Conservation (phyloP, 2,329 filamentous ascomycete species). For the Lasiodiplodia sp. region DNA sequence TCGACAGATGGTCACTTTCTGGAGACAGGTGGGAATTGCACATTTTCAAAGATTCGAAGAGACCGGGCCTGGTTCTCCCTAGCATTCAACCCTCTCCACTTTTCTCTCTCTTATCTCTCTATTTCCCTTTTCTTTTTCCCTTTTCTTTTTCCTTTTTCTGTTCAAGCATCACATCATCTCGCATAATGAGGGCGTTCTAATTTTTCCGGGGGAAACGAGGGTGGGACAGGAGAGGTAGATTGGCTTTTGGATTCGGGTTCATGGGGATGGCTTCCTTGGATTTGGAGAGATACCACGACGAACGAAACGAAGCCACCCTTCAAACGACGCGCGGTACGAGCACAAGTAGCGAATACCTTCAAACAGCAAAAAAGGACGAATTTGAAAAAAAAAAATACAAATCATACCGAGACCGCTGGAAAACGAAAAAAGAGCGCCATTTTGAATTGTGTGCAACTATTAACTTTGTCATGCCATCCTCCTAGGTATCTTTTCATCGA, state of each 20-base stretch:
- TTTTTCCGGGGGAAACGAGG: neutral
- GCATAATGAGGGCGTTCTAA: constrained; percentile 22
- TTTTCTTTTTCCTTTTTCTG: neutral
- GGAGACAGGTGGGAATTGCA: neutral
- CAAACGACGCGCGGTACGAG: too few relatives aligned
- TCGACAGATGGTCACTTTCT: neutral
- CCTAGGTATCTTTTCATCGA: constrained; percentile 2
- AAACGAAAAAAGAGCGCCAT: neutral
- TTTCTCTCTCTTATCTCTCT: neutral
- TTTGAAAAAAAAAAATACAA: too few relatives aligned
- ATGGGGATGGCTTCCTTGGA: neutral
- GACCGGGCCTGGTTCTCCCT: neutral
- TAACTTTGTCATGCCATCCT: neutral
- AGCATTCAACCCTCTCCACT: neutral
- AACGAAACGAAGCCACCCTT: neutral
- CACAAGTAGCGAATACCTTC: too few relatives aligned
- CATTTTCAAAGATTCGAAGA: neutral
- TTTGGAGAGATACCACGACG: neutral
- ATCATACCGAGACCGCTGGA: too few relatives aligned
- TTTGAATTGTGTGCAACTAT: neutral
- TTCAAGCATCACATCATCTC: constrained; percentile 7
- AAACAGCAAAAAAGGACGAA: too few relatives aligned
- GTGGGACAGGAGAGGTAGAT: neutral
- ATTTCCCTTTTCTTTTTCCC: neutral
- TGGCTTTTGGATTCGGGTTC: neutral